phyloP scores from a whole-genome alignment of 2,329 filamentous ascomycete species.

The Lachnellula hyalina region DNA sequence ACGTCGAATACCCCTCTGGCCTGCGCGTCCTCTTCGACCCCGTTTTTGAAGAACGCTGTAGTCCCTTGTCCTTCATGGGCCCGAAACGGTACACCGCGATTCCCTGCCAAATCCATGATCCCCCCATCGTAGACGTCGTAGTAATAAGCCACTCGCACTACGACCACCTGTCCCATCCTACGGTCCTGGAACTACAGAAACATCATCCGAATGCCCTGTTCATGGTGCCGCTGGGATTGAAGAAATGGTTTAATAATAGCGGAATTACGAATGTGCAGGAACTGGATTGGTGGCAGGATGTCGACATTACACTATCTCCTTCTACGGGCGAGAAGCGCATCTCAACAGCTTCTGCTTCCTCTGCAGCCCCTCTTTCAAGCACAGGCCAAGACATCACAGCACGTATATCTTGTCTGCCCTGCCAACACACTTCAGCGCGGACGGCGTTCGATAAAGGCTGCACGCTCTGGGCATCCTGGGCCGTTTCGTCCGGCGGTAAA shows the following conservation, averaged over 20 bases:
- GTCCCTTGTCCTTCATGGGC: constrained; percentile 62
- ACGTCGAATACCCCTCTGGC: constrained; percentile 7
- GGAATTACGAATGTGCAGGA: constrained; percentile 78
- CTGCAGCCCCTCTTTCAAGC: constrained; percentile 19
- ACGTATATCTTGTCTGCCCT: constrained; percentile 71
- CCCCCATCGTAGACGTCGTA: constrained; percentile 60
- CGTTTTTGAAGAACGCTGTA: constrained; percentile 81
- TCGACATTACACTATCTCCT: constrained; percentile 60
- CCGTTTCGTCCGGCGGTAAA: constrained; percentile 63
- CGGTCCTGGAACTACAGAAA: constrained; percentile 64
- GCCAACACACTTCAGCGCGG: constrained; percentile 75
- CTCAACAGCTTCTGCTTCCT: constrained; percentile 22
- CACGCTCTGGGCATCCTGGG: constrained; percentile 89
- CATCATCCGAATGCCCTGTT: constrained; percentile 76
- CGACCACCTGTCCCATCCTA: constrained; percentile 77
- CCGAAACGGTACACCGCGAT: constrained; percentile 71
- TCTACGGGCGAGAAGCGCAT: constrained; percentile 27
- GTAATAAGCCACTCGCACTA: constrained; percentile 61
- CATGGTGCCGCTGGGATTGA: constrained; percentile 79
- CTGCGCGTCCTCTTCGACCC: constrained; percentile 70
- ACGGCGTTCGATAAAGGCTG: constrained; percentile 57
- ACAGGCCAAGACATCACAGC: constrained; percentile 54
- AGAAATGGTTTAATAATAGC: constrained; percentile 69
- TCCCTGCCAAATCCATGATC: constrained; percentile 69
- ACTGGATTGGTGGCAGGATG: constrained; percentile 91